Evolutionary conservation across 2,329 filamentous ascomycete genomes (phyloP).

Genomic region (Phaeosphaeria sp.): DNA sequence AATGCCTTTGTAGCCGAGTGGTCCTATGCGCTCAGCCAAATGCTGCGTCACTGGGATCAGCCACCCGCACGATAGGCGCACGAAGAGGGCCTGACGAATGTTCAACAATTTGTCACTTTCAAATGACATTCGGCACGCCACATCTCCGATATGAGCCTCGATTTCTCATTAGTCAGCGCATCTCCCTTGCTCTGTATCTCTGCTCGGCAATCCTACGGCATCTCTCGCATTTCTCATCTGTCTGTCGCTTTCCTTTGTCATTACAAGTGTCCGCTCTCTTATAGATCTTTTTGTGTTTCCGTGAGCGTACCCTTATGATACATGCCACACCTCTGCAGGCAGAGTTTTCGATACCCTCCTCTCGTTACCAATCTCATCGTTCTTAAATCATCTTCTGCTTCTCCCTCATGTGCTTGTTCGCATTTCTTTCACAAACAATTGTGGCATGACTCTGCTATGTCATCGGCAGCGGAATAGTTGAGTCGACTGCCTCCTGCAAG

Average conservation of each 20-base stretch:
- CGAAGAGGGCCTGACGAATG: not conserved
- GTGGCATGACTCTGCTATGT: not conserved
- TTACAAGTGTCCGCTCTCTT: not conserved
- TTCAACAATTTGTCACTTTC: not conserved
- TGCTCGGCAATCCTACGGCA: not conserved
- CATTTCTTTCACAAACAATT: not conserved
- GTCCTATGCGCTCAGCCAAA: constrained; percentile 67
- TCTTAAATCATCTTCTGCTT: not conserved
- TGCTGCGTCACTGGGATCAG: constrained; percentile 72
- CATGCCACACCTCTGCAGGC: not conserved
- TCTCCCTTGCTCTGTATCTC: not conserved
- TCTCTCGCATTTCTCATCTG: not conserved
- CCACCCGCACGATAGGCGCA: constrained; percentile 52
- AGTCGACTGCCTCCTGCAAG: too few relatives aligned
- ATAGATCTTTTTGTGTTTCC: not conserved
- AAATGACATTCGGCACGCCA: not conserved
- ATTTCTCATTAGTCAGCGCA: not conserved
- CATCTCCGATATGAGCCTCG: not conserved
- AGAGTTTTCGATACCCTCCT: not conserved
- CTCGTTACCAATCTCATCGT: not conserved
- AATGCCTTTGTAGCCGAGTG: constrained; percentile 71
- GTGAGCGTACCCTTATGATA: not conserved
- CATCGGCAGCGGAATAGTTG: not conserved
- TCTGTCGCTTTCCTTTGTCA: not conserved
- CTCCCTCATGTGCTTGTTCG: not conserved